phyloP scores from a whole-genome alignment of 2,329 filamentous ascomycete species.

The Ascochyta fabae region DNA sequence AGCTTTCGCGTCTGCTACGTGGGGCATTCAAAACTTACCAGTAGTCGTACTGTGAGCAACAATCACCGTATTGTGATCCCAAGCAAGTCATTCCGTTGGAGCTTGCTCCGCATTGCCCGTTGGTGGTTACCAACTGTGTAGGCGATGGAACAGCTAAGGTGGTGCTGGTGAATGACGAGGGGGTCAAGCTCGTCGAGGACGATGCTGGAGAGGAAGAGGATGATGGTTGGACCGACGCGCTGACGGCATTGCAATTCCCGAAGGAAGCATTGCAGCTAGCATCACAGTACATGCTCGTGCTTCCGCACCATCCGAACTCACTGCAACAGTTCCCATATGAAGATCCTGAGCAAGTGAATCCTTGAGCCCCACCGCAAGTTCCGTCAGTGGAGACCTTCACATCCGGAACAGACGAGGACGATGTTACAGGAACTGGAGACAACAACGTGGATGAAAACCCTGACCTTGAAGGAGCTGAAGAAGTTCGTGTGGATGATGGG shows the following conservation, averaged over 20 bases:
- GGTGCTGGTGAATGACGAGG: conserved; percentile 12
- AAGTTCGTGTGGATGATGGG: neutral
- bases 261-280: conserved; percentile 21
- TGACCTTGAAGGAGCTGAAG: neutral
- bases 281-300: conserved; percentile 17
- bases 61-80: conserved; percentile 13
- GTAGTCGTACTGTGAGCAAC: conserved; percentile 17
- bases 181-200: conserved; percentile 1
- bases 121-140: conserved; percentile 5
- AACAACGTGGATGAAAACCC: neutral
- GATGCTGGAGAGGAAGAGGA: neutral
- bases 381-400: conserved; percentile 19
- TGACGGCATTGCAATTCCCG: conserved; percentile 22
- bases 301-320: conserved; percentile 24
- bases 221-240: neutral
- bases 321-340: conserved; percentile 23
- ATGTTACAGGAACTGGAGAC: conserved; percentile 8
- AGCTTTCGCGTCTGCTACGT: neutral
- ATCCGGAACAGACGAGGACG: conserved; percentile 1
- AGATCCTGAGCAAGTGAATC: conserved; percentile 22
- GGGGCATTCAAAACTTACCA: conserved; percentile 3
- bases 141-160: conserved; percentile 1
- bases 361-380: conserved; percentile 15
- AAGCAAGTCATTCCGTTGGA: conserved; percentile 7
- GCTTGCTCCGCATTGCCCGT: conserved; percentile 8